Conservation (phyloP, 1,284 basidiomycete genomes). For the Apiotrichum akiyoshidainum region DNA sequence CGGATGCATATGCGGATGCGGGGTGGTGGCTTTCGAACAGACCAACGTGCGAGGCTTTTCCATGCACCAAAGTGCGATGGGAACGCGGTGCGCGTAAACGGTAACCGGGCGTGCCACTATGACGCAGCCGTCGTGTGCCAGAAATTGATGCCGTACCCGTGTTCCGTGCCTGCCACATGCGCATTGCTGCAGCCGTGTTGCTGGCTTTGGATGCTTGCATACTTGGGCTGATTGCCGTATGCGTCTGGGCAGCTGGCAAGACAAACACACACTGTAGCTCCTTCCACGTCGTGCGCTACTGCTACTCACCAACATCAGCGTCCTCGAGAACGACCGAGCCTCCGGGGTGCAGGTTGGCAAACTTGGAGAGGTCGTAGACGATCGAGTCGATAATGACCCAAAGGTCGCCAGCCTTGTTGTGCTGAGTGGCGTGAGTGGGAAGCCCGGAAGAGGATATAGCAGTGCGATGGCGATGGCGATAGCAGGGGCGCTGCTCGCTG, state of each 20-base stretch:
- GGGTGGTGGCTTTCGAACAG: not conserved
- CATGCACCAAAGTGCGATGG: too few species aligned
- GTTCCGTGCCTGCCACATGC: not conserved
- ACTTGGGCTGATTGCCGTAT: too few species aligned
- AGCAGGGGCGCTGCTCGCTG: not conserved
- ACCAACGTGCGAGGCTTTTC: not conserved
- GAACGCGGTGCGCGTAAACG: too few species aligned
- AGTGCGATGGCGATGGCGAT: too few species aligned
- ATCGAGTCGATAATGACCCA: slow-evolving; percentile 80
- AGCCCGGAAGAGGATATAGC: not conserved
- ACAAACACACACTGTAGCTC: not conserved
- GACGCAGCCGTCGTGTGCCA: too few species aligned
- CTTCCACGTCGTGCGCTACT: too few species aligned
- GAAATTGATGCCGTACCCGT: not conserved
- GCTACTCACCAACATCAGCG: slow-evolving; percentile 63
- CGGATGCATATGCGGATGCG: too few species aligned
- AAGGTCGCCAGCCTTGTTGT: slow-evolving; percentile 70
- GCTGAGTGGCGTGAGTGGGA: slow-evolving; percentile 53
- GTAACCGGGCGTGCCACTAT: too few species aligned
- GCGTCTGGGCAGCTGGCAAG: too few species aligned
- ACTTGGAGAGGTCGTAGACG: slow-evolving; percentile 76
- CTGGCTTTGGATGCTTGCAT: too few species aligned
- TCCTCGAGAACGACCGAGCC: slow-evolving; percentile 71
- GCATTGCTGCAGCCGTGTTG: too few species aligned
- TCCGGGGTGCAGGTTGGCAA: slow-evolving; percentile 76